Evolutionary conservation across 371 early-diverging fungal genomes (phyloP), one percentile per base, ranked within the genome.

Genomic region (Saksenaea oblongispora): DNA sequence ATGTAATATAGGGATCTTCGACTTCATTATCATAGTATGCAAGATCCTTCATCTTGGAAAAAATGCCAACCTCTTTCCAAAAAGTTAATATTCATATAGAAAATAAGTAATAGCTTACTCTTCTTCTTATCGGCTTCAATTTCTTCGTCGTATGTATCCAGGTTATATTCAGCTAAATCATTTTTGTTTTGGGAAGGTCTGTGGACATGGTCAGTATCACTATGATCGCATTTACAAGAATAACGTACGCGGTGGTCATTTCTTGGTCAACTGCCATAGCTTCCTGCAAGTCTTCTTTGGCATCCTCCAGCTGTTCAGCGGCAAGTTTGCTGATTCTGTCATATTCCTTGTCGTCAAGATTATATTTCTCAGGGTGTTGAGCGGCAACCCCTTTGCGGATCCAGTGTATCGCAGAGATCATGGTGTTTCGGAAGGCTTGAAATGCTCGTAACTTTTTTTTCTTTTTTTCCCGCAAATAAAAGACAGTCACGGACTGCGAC

Each of bases 311-410:
- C 62, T 94, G 88, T 22, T 81, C 82, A 26, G 85, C 82, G 3
- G 94, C 91, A 39, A 90, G 70, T 13, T 83, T 73, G 56, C 86
- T 81, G 56, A 98, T 91, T 59, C 90, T 80, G 54, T 90, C 83
- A 67, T 83, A 94, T 75, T 98, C 97, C 42, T 90, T 91, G 56
- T 96, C 96, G 59, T 90, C 88, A 55, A 96, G 73, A 61, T 89
- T 84, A 69, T 89, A 93, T 61, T 86, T 87, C 34, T 85, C 84
- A 15, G 97, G 96, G 51, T 81, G 69, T 55, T 89, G 85, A 31
- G 86, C 84, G 31, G 96, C 92, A 51, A 88, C 94, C 56, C 98
- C 98, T 72, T 92, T 90, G 61, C 91, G 91, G 58, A 97, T 85
- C 95, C 96, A 93, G 34, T 83, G 84, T 79, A 92, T 70, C 24